These are phyloP conservation scores for Myxozyma kluyveri DNA, from an alignment of 805 yeast species.

Conservation along the genomic window DNA sequence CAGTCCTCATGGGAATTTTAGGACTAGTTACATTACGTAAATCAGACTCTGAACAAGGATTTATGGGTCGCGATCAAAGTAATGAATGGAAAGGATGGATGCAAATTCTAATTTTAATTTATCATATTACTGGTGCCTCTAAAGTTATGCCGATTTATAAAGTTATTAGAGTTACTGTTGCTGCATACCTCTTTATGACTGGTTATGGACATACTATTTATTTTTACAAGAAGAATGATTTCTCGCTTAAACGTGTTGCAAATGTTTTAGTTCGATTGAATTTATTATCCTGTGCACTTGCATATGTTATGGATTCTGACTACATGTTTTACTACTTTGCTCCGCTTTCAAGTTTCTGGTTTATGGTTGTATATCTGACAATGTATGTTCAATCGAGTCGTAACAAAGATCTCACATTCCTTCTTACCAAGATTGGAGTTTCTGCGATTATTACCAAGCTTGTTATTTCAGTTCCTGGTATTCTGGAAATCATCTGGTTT, in stretches of 20 bases:
- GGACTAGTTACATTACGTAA: slow-evolving; percentile 15
- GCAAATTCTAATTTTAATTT: slow-evolving; percentile 32
- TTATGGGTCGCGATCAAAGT: slow-evolving; percentile 33
- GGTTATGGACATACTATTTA: slow-evolving; percentile 32
- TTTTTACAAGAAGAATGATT: slow-evolving; percentile 31
- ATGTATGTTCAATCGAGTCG: slow-evolving; percentile 21
- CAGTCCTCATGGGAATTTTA: slow-evolving; percentile 5
- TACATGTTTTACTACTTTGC: slow-evolving; percentile 33
- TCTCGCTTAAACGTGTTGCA: slow-evolving; percentile 30
- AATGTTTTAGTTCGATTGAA: slow-evolving; percentile 32
- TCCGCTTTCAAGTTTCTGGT: slow-evolving; percentile 33
- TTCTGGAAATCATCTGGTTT: slow-evolving; percentile 27
- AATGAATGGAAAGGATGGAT: slow-evolving; percentile 35
- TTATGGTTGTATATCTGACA: slow-evolving; percentile 30
- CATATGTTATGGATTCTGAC: slow-evolving; percentile 33
- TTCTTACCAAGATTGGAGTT: slow-evolving; percentile 23
- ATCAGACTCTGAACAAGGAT: slow-evolving; percentile 27
- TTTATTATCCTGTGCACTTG: slow-evolving; percentile 29
- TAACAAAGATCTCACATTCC: slow-evolving; percentile 26
- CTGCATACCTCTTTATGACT: slow-evolving; percentile 33
- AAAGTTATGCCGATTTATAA: slow-evolving; percentile 32
- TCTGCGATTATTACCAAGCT: slow-evolving; percentile 16
- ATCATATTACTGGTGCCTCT: slow-evolving; percentile 34
- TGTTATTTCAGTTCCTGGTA: slow-evolving; percentile 24
- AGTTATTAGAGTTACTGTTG: slow-evolving; percentile 32